Evolutionary conservation across 176 grass and related monocot species (phyloP), one percentile per base, ranked within the genome.

Genomic region (Bonia amplexicaulis): DNA sequence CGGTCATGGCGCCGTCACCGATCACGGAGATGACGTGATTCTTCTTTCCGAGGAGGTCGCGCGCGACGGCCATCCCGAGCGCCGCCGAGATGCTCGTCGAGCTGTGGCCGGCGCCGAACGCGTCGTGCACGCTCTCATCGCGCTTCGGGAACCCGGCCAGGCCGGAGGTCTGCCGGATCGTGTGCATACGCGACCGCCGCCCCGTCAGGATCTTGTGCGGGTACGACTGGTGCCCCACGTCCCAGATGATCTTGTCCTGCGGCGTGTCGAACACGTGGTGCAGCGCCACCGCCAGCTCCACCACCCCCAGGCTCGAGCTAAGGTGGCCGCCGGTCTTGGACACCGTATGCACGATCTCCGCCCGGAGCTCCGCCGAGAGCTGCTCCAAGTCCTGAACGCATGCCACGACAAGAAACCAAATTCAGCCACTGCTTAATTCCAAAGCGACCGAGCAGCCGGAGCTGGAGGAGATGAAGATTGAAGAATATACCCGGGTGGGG

Each of bases 1-100:
- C 96, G 0, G 96, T 99, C 96, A 99, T 99, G 45, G 96, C 93
- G 44, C 96, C 96, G 81, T 99, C 96, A 23, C 96, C 96, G 64
- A 99, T 94, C 16, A 99, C 96, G 6, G 96, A 93, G 37, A 99
- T 73, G 48, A 99, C 91, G 71, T 99, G 96, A 72, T 99, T 96
- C 26, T 86, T 82, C 1, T 90, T 89, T 17, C 96, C 91, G 2
- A 91, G 73, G 20, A 99, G 63, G 83, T 99, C 96, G 1, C 96
- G 90, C 2, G 84, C 96, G 6, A 99, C 91, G 1, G 96, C 96
- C 96, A 99, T 99, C 59, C 96, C 96, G 7, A 99, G 93, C 49
- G 89, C 93, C 26, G 96, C 96, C 17, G 93, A 96, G 93, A 99
- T 99, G 84, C 93, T 96, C 0, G 96, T 99, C 1, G 96, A 99